Base-by-base conservation (phyloP, 129 eudicot genomes). In the Tanacetum coccineum region DNA sequence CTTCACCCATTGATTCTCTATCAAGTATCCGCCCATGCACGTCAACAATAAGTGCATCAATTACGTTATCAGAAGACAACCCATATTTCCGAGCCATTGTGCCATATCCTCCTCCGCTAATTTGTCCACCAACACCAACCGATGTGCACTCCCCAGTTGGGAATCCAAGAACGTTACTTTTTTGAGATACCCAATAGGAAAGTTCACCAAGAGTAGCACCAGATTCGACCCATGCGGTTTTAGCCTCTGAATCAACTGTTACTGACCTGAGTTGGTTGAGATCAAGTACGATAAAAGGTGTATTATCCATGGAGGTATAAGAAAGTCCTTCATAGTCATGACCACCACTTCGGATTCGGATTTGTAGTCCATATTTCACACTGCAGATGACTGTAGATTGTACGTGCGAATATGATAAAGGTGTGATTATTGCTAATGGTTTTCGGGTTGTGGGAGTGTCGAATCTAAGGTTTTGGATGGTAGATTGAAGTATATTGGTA, bases 151-250 rank as follows among this genome's bases (percentile, higher is more conserved):
- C 64, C 19, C 64, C 64, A 1, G 45, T 13, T 26, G 64, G 64
- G 11, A 59, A 28, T 59, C 64, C 64, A 28, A 59, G 44, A 28
- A 59, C 19, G 0, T 28, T 59, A 28, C 64, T 59, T 28, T 59
- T 59, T 13, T 30, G 19, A 59, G 64, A 59, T 7, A 59, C 42
- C 64, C 44, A 26, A 59, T 59, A 59, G 10, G 64, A 13, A 28
- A 59, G 64, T 59, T 59, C 64, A 28, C 64, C 64, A 13, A 59
- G 45, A 14, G 64, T 59, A 15, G 64, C 64, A 59, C 64, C 64
- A 9, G 64, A 59, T 59, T 59, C 64, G n/a, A 59, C 64, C 64
- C 64, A 59, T 59, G 64, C 32, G 45, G 64, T 59, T 21, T 59
- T 59, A 22, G 1, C 32, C 14, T 28, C 20, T 28, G 32, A 28